phyloP scores from a whole-genome alignment of 306 rosid genomes.

The Amphicarpaea edgeworthii region DNA sequence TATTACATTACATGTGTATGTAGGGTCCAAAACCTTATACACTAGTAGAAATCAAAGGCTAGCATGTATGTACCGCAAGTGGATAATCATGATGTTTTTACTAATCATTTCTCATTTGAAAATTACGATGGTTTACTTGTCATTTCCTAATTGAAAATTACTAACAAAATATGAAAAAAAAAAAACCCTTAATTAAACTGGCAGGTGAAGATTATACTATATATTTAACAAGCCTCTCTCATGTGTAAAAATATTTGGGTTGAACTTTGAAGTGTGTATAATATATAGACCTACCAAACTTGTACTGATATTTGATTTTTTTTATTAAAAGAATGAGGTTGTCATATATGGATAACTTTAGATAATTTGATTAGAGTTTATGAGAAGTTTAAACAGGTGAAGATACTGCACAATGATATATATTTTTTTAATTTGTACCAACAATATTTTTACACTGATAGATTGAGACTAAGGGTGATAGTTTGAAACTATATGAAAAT shows the following conservation, averaged over 20 bases:
- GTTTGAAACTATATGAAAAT: too few species aligned
- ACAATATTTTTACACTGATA: too few species aligned
- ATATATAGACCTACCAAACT: not conserved
- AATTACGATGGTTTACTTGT: not conserved
- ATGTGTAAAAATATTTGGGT: not conserved
- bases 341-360: not conserved
- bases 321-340: not conserved
- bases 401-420: too few species aligned
- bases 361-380: not conserved
- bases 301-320: not conserved
- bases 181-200: too few species aligned
- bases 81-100: constrained; percentile 5
- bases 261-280: not conserved
- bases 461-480: too few species aligned
- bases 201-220: not conserved
- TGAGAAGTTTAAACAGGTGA: not conserved
- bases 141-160: not conserved
- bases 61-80: not conserved
- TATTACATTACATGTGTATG: constrained; percentile 1
- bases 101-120: constrained; percentile 8
- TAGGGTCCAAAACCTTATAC: not conserved
- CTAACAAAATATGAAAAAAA: not conserved
- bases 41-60: constrained; percentile 23
- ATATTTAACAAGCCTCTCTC: not conserved
- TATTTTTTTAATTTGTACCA: not conserved